phyloP scores from a whole-genome alignment of 495 filamentous ascomycete species.

The Chaetomium cochliodes region DNA sequence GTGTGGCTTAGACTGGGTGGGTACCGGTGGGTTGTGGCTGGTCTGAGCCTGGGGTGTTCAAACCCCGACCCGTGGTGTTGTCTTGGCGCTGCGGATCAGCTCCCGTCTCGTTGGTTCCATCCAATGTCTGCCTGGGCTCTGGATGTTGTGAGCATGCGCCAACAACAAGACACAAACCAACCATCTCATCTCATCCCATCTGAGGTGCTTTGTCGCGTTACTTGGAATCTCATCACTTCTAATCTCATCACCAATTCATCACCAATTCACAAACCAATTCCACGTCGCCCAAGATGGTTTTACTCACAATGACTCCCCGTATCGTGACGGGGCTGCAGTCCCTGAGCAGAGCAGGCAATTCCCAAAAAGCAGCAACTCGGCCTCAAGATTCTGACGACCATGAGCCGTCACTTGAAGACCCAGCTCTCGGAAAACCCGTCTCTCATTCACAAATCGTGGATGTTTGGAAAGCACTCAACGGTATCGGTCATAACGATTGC shows the following conservation, averaged over 20 bases:
- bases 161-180: no score
- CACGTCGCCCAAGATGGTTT: conserved; percentile 61
- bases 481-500: conserved; percentile 33
- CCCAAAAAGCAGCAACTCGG: not conserved
- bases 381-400: conserved; percentile 6
- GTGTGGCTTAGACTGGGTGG: conserved; percentile 2
- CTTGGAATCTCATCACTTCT: not conserved
- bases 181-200: no score
- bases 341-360: conserved; percentile 25
- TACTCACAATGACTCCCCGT: conserved; percentile 69
- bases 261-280: no score
- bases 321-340: conserved; percentile 63
- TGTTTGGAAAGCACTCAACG: conserved; percentile 57
- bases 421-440: conserved; percentile 64
- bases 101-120: not conserved
- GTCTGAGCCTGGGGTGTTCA: no score
- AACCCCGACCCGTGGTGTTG: not conserved
- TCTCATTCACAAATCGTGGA: conserved; percentile 76
- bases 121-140: not conserved
- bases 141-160: no score
- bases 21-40: conserved; percentile 20
- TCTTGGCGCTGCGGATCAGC: not conserved
- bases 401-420: conserved; percentile 48
- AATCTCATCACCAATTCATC: not conserved
- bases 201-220: no score